Conservation (phyloP, 2,329 filamentous ascomycete genomes). For the Hysterium pulicare region DNA sequence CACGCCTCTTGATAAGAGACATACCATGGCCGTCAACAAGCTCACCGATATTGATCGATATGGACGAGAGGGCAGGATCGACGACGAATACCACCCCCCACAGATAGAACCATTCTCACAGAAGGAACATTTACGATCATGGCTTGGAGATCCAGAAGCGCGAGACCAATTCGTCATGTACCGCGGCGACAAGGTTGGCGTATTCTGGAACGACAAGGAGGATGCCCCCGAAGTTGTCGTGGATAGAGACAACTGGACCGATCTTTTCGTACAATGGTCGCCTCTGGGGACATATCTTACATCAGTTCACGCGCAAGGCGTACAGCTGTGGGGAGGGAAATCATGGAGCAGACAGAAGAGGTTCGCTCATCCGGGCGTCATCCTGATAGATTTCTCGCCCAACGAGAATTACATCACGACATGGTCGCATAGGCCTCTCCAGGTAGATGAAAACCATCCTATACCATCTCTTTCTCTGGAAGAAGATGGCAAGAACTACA, state of each 20-base stretch:
- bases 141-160: constrained; percentile 82
- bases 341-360: constrained; percentile 88
- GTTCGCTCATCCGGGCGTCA: constrained; percentile 92
- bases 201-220: constrained; percentile 98
- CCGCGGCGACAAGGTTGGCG: constrained; percentile 83
- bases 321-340: constrained; percentile 91
- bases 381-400: constrained; percentile 94
- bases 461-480: constrained; percentile 70
- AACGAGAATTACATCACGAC: constrained; percentile 90
- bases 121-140: constrained; percentile 92
- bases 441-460: constrained; percentile 84
- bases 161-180: constrained; percentile 96
- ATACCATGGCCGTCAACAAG: constrained; percentile 95
- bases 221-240: constrained; percentile 84
- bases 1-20: constrained; percentile 90
- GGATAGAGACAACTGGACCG: constrained; percentile 94
- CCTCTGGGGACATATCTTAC: constrained; percentile 90
- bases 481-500: constrained; percentile 98
- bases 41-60: constrained; percentile 96
- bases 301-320: constrained; percentile 92
- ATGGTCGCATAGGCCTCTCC: constrained; percentile 92
- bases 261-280: constrained; percentile 97
- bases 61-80: constrained; percentile 86
- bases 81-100: constrained; percentile 84
- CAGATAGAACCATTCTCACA: constrained; percentile 80